Conservation (phyloP, 2,329 filamentous ascomycete species). For the Dryadomyces quercivorus region DNA sequence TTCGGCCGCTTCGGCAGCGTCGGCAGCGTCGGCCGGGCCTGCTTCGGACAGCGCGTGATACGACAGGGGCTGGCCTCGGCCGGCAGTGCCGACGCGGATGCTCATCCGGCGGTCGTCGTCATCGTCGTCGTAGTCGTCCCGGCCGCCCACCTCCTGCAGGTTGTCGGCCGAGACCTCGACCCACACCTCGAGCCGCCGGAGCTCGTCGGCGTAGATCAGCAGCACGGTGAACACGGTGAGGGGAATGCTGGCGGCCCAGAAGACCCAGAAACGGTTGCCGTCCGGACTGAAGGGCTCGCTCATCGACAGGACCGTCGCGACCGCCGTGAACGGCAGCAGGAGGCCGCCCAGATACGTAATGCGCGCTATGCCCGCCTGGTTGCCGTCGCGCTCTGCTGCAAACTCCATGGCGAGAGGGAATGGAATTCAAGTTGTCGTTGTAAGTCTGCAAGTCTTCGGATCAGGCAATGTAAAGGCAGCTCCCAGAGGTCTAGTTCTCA, state of each 20-base stretch:
- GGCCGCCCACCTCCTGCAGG: background rate
- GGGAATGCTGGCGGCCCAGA: constrained; percentile 31
- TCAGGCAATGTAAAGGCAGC: background rate
- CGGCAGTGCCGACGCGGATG: background rate
- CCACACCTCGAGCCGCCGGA: constrained; percentile 30
- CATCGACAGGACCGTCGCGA: constrained; percentile 35
- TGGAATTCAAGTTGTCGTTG: too few species aligned
- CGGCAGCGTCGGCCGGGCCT: background rate
- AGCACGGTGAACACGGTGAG: constrained; percentile 25
- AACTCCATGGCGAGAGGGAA: background rate
- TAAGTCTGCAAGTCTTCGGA: too few species aligned
- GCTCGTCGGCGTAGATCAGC: constrained; percentile 35
- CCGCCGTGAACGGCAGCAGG: constrained; percentile 33
- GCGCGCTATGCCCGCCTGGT: constrained; percentile 27
- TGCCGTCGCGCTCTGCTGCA: background rate
- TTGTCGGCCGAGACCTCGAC: constrained; percentile 22
- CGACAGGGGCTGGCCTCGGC: background rate
- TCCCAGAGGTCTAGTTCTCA: background rate
- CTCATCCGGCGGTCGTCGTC: background rate
- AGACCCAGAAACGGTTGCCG: constrained; percentile 32
- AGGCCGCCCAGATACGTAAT: constrained; percentile 37
- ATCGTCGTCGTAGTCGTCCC: constrained; percentile 5
- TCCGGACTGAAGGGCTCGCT: constrained; percentile 30
- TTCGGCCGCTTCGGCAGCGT: too few species aligned
- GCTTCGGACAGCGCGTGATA: background rate